Percentiles rank a stretch among this genome's conserved stretches.
phyloP scores from a whole-genome alignment of 352 stramenopile species.

The Pythium scleroteichum region DNA sequence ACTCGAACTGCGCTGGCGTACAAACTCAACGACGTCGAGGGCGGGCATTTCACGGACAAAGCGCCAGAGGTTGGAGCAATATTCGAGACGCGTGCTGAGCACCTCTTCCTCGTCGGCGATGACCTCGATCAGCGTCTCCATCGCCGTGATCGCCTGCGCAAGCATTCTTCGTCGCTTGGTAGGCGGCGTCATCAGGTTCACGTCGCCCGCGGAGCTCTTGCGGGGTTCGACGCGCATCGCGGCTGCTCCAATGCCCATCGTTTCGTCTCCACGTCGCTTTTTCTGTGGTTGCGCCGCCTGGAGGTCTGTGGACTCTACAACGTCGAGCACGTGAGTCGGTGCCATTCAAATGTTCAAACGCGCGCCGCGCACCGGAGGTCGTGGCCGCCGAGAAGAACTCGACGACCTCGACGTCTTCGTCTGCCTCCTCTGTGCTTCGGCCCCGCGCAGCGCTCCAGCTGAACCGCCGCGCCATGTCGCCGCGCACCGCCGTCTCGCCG shows the following conservation, averaged over 20 bases:
- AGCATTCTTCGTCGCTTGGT: conserved; percentile 28
- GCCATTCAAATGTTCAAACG: conserved; percentile 26
- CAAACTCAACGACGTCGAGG: conserved; percentile 31
- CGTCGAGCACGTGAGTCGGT: neutral
- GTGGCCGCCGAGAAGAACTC: conserved; percentile 25
- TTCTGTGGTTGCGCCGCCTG: conserved; percentile 4
- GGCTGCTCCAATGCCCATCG: neutral
- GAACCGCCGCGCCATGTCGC: conserved; percentile 13
- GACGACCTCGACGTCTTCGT: conserved; percentile 28
- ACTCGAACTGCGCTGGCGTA: conserved; percentile 26
- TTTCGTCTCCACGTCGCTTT: conserved; percentile 14
- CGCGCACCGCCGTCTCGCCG: neutral
- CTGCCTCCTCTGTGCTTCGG: conserved; percentile 3
- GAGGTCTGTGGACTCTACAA: conserved; percentile 14
- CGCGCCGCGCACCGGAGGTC: conserved; percentile 4
- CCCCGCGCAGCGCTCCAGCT: conserved; percentile 12
- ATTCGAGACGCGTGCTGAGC: conserved; percentile 43
- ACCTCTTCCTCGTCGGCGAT: conserved; percentile 34
- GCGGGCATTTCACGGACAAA: conserved; percentile 26
- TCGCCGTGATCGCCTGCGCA: conserved; percentile 18
- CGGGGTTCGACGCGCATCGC: neutral
- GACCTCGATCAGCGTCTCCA: conserved; percentile 33
- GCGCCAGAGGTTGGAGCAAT: conserved; percentile 40
- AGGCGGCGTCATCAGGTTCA: conserved; percentile 28
- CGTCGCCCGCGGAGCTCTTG: conserved; percentile 13